phyloP scores from a whole-genome alignment of 2,329 filamentous ascomycete species.

The Fusarium gaditjirri region DNA sequence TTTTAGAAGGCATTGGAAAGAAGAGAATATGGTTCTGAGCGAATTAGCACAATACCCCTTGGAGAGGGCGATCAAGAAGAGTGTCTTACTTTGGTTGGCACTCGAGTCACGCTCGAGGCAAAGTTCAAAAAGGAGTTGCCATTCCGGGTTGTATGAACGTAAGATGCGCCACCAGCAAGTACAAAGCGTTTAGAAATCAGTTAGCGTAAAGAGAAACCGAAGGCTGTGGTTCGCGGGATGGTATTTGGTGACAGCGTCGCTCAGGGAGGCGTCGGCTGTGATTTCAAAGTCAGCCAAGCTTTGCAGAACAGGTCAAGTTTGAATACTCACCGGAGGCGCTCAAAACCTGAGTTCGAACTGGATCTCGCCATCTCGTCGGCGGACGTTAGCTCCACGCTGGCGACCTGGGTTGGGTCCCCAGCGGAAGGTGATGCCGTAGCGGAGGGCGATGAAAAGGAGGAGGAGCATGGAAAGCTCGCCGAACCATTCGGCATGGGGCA shows the following conservation, averaged over 20 bases:
- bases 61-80: too few species aligned
- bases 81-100: not conserved
- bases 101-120: not conserved
- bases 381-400: not conserved
- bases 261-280: not conserved
- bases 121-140: not conserved
- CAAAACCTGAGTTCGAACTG: not conserved
- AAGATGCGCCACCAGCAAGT: not conserved
- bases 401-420: not conserved
- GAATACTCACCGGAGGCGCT: not conserved
- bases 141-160: not conserved
- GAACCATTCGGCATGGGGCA: not conserved
- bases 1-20: not conserved
- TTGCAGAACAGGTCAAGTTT: not conserved
- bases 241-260: not conserved
- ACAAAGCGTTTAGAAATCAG: not conserved
- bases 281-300: not conserved
- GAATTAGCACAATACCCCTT: not conserved
- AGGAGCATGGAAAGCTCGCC: not conserved
- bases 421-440: not conserved
- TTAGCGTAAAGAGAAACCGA: not conserved
- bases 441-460: not conserved
- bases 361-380: not conserved
- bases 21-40: not conserved
- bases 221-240: not conserved